Percentiles rank a stretch among this genome's conserved stretches.
Evolutionary conservation across 2,329 filamentous ascomycete species (phyloP).

Genomic region (Fusarium torreyae): DNA sequence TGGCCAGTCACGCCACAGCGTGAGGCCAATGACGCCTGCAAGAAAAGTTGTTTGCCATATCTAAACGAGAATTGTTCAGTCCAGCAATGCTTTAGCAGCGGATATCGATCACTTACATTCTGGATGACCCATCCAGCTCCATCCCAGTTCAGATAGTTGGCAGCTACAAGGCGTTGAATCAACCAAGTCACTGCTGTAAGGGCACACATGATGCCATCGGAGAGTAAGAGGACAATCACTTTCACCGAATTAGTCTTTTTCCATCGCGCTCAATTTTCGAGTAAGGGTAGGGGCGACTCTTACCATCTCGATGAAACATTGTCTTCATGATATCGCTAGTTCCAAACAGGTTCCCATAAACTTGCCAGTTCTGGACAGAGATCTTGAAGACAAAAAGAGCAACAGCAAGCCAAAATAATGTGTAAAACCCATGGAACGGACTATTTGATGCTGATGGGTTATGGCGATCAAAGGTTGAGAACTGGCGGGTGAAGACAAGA

Average conservation of each 20-base stretch:
- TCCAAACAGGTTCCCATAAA: conserved; percentile 78
- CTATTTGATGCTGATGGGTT: conserved; percentile 76
- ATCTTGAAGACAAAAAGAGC: conserved; percentile 77
- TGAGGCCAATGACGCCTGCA: conserved; percentile 73
- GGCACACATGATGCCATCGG: conserved; percentile 79
- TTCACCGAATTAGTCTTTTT: conserved; percentile 14
- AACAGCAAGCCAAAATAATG: conserved; percentile 82
- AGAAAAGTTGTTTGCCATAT: conserved; percentile 80
- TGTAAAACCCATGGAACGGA: conserved; percentile 85
- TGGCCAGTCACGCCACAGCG: conserved; percentile 81
- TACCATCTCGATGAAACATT: conserved; percentile 72
- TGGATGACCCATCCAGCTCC: conserved; percentile 80
- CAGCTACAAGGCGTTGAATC: conserved; percentile 73
- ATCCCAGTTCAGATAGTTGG: conserved; percentile 77
- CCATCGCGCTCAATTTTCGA: no score
- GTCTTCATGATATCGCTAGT: conserved; percentile 79
- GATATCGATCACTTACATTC: conserved; percentile 62
- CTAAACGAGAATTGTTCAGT: conserved; percentile 51
- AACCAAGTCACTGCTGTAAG: conserved; percentile 76
- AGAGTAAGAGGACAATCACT: conserved; percentile 70
- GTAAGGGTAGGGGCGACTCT: conserved; percentile 12
- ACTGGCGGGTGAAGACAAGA: conserved; percentile 79
- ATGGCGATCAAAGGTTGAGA: conserved; percentile 81
- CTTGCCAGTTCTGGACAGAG: conserved; percentile 76
- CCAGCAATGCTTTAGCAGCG: not conserved